Conservation (phyloP, 225 moss, liverwort and hornwort genomes). For the Antitrichia curtipendula region DNA sequence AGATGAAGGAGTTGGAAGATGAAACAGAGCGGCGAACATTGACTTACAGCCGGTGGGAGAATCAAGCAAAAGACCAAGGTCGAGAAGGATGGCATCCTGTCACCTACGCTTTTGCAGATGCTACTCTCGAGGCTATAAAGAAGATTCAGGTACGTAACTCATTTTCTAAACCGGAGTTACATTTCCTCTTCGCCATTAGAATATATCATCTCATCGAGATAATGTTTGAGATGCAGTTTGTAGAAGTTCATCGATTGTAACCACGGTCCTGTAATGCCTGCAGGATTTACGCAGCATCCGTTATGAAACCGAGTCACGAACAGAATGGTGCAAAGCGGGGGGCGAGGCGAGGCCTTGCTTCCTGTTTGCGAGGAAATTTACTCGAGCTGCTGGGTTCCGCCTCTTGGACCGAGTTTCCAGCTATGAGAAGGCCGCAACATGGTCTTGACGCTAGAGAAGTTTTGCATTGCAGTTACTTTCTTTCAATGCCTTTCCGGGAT, state of each 20-base stretch:
- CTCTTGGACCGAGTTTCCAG: constrained; percentile 53
- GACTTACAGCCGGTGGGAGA: constrained; percentile 87
- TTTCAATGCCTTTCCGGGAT: background rate
- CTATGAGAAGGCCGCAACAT: constrained; percentile 39
- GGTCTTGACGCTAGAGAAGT: background rate
- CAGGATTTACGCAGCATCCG: constrained; percentile 59
- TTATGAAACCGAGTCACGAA: constrained; percentile 74
- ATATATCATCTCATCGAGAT: background rate
- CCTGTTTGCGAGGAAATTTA: constrained; percentile 88
- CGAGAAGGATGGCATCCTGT: constrained; percentile 92
- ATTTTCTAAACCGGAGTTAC: background rate
- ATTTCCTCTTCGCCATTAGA: background rate
- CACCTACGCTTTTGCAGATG: constrained; percentile 67
- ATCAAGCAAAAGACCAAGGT: constrained; percentile 47
- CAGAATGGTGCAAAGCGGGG: constrained; percentile 69
- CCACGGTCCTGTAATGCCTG: background rate
- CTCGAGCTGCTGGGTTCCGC: constrained; percentile 76
- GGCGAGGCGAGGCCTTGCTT: constrained; percentile 75
- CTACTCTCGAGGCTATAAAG: constrained; percentile 43
- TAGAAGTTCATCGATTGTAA: background rate
- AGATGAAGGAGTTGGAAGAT: constrained; percentile 64
- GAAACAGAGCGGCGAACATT: constrained; percentile 78
- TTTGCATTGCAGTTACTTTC: background rate
- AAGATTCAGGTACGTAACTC: constrained; percentile 62
- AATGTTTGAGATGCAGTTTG: background rate